These are phyloP conservation scores for Moniliella sp. DNA, from an alignment of 1,284 basidiomycete genomes.

Conservation along the genomic window DNA sequence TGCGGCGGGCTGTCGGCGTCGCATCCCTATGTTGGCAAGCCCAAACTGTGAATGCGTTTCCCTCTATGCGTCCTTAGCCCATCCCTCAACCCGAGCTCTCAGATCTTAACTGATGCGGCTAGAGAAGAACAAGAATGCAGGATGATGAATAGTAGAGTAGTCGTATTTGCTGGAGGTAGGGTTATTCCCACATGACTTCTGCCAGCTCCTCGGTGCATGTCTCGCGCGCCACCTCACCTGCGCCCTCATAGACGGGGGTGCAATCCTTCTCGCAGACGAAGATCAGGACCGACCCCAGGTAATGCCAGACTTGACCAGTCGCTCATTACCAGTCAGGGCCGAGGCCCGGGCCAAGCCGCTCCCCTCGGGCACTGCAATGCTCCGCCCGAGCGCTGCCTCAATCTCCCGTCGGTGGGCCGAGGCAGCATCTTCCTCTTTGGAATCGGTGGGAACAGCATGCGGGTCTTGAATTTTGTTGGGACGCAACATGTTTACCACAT, in stretches of 20 bases:
- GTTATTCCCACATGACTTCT: neutral
- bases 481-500: slow-evolving; percentile 22
- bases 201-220: slow-evolving; percentile 1
- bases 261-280: slow-evolving; percentile 26
- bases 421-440: too few relatives aligned
- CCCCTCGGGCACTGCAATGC: too few relatives aligned
- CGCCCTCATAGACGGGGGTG: slow-evolving; percentile 1
- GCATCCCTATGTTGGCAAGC: slow-evolving; percentile 51
- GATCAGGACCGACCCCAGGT: slow-evolving; percentile 24
- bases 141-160: too few relatives aligned
- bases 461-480: too few relatives aligned
- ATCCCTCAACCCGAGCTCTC: too few relatives aligned
- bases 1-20: slow-evolving; percentile 63
- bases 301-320: slow-evolving; percentile 18
- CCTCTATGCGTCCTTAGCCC: too few relatives aligned
- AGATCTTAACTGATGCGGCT: too few relatives aligned
- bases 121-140: too few relatives aligned
- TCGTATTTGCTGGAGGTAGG: too few relatives aligned
- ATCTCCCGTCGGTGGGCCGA: slow-evolving; percentile 10
- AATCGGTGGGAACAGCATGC: too few relatives aligned
- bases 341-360: slow-evolving; percentile 12
- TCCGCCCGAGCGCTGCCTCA: slow-evolving; percentile 11
- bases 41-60: too few relatives aligned
- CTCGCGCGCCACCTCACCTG: neutral
- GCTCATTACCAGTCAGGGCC: too few relatives aligned